These are phyloP conservation scores for Teratosphaeria destructans DNA, from an alignment of 2,329 filamentous ascomycete genomes.

Conservation along the genomic window DNA sequence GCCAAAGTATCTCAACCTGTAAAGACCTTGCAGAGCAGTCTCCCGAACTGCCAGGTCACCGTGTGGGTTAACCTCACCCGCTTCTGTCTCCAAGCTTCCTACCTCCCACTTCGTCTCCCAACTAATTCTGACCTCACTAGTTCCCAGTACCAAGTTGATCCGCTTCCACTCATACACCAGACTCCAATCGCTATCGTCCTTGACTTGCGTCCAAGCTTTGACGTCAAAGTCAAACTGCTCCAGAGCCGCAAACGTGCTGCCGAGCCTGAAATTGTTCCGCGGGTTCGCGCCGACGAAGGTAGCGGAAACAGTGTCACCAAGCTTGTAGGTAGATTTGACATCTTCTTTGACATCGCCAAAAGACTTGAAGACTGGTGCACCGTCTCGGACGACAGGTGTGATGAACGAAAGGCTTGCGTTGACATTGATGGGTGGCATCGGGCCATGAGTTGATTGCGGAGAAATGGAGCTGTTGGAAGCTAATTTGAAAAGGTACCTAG, in stretches of 20 bases:
- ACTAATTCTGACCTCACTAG: conserved; percentile 65
- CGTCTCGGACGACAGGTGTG: conserved; percentile 65
- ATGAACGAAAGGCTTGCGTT: conserved; percentile 71
- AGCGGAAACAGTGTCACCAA: conserved; percentile 53
- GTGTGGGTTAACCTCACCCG: conserved; percentile 2
- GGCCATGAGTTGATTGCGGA: conserved; percentile 34
- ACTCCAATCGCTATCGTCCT: conserved; percentile 72
- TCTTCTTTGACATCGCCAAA: conserved; percentile 59
- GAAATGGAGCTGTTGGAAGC: conserved; percentile 11
- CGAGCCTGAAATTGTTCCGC: conserved; percentile 73
- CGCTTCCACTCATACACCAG: conserved; percentile 72
- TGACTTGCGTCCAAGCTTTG: conserved; percentile 52
- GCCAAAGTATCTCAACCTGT: conserved; percentile 74
- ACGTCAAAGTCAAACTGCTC: conserved; percentile 47
- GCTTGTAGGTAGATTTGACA: conserved; percentile 39
- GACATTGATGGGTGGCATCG: conserved; percentile 66
- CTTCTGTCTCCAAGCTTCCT: conserved; percentile 7
- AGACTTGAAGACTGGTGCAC: conserved; percentile 49
- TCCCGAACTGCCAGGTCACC: conserved; percentile 20
- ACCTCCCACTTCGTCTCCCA: conserved; percentile 62
- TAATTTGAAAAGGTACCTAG: conserved; percentile 48
- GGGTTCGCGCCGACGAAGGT: conserved; percentile 83
- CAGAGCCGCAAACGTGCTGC: conserved; percentile 65
- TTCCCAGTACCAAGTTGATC: conserved; percentile 56
- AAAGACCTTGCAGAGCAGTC: conserved; percentile 47